These are phyloP conservation scores for Xylariaceae sp. DNA, from an alignment of 2,329 filamentous ascomycete genomes.

Conservation along the genomic window DNA sequence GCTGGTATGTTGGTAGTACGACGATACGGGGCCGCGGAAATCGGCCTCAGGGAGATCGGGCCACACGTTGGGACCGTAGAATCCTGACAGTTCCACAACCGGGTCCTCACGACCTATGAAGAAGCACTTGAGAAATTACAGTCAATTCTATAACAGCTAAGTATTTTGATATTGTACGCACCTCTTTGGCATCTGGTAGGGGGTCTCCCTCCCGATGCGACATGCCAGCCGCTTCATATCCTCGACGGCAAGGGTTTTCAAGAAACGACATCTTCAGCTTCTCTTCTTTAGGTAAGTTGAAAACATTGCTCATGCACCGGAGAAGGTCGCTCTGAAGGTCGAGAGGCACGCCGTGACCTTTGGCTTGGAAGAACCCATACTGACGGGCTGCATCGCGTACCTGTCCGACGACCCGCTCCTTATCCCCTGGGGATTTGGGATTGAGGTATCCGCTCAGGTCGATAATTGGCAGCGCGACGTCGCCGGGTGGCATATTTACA, in stretches of 20 bases:
- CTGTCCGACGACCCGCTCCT: conserved; percentile 25
- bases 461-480: conserved; percentile 29
- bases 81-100: conserved; percentile 30
- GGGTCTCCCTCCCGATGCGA: conserved; percentile 27
- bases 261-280: conserved; percentile 34
- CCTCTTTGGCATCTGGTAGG: conserved; percentile 38
- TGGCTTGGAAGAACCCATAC: conserved; percentile 36
- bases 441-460: conserved; percentile 32
- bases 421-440: conserved; percentile 18
- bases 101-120: conserved; percentile 37
- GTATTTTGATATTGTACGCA: neutral
- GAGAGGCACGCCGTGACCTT: conserved; percentile 33
- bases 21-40: conserved; percentile 38
- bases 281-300: conserved; percentile 28
- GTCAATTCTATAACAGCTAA: neutral
- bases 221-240: conserved; percentile 37
- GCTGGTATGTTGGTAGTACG: conserved; percentile 36
- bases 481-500: neutral
- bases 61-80: conserved; percentile 44
- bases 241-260: conserved; percentile 35
- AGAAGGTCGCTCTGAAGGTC: conserved; percentile 21
- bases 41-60: conserved; percentile 39
- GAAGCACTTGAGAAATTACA: conserved; percentile 27
- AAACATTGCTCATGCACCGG: conserved; percentile 19
- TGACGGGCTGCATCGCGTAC: conserved; percentile 24